Base-by-base conservation (phyloP, 306 rosid species). In the Sophora flavescens region DNA sequence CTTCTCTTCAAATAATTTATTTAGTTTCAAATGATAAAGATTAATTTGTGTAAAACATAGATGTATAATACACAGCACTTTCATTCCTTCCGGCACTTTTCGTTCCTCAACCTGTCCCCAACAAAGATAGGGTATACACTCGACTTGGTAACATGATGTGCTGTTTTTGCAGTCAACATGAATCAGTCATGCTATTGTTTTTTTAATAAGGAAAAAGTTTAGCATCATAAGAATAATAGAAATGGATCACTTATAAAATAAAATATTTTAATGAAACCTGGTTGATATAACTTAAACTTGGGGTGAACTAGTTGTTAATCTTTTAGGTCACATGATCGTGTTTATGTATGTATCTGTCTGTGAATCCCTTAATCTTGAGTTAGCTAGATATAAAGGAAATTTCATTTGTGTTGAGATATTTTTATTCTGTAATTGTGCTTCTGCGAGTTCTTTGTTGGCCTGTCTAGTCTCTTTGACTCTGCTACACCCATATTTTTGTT, bases 361-460 rank as follows among this genome's bases (percentile, higher is more conserved):
- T 64, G 39, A 26, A 44, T 66, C 54, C 18, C n/a, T 47, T 38
- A 52, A 63, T 65, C 64, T 28, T 5, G 8, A 77, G 13, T 16
- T 32, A 12, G 41, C 13, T 64, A n/a, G 33, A 28, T 36, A 15
- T 65, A 66, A 41, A 16, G 36, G 67, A 53, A 54, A n/a, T 76
- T 15, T 76, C 30, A 38, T 52, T 64, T 64, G 13, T 64, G 56
- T 17, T 54, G 32, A 72, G 61, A n/a, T 28, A 54, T 38, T 66
- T 10, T 11, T 6, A 22, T 65, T 39, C 57, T 65, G 5, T 58
- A 6, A 22, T 3, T 64, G n/a, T 56, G 41, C 50, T 3, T 54
- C 66, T 66, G 14, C 39, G 2, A 33, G 8, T 39, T n/a, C 44
- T 44, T 10, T 50, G 72, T 8, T 6, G 69, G 2, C 32, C 9